Base-by-base conservation (phyloP, 1,139 yeast genomes). In the Yamadazyma trypodendri region DNA sequence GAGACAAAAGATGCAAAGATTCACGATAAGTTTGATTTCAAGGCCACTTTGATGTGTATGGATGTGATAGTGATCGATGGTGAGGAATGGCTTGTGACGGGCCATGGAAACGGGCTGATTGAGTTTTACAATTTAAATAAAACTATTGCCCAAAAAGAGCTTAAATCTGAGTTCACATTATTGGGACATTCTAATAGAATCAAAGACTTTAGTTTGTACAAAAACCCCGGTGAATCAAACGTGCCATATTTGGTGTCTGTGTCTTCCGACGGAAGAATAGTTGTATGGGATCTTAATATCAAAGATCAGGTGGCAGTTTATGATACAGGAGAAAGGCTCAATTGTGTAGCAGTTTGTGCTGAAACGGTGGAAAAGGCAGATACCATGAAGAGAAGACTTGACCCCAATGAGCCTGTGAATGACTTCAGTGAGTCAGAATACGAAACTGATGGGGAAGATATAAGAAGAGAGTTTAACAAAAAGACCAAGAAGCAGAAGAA, bases 201-300 rank as follows among this genome's bases (percentile, higher is more conserved):
- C 38, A 92, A 92, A 60, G 94, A 81, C 46, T 68, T 90, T 48
- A 66, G 79, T 11, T 68, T 80, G 40, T 77, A 73, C 52, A 63
- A 65, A 40, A 69, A 77, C 43, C 54, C 59, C 0, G 54, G 52
- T 1, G 72, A 65, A 36, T 58, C 69, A 2, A 46, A 52, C 13
- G 55, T 56, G 20, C 72, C 75, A 6, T 83, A 75, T 53, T 64
- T 94, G 56, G 74, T 86, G 1, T 84, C 96, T 2, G 88, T 89
- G 10, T 86, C 96, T 0, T 87, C 97, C 0, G 97, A 92, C 58
- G 97, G 98, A 28, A 84, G 79, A 52, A 81, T 92, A 39, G 95
- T 90, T 11, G 82, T 92, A 2, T 92, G 97, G 96, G 85, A 89
- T 55, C 64, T 90, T 53, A 52, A 64, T 3, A 54, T 66, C 1